Base-by-base conservation (phyloP, 345 rosid genomes). In the Excoecaria cochinchinensis region DNA sequence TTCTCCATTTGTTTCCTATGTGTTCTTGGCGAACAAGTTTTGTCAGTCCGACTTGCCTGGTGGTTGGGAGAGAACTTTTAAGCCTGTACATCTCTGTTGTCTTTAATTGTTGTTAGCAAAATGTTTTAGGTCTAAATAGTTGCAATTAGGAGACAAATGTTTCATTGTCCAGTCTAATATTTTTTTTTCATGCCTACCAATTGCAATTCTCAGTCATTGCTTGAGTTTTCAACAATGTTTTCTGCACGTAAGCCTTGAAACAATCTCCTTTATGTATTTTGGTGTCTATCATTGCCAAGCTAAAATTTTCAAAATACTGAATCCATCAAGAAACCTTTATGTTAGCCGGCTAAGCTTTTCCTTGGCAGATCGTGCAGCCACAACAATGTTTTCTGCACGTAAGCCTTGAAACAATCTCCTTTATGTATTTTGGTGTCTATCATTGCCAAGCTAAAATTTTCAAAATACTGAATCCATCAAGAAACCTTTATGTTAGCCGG, bases 351-450 rank as follows among this genome's bases (percentile, higher is more conserved):
- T 38, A 38, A 47, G 48, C 14, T 62, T 6, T 62, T 47, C 13
- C 4, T 61, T 62, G 38, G 21, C 48, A 25, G 8, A 64, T 24
- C 3, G 3, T 14, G 21, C 66, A 40, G 65, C 24, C 19, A 40
- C 64, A 17, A 44, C 47, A 44, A 57, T 13, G 17, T 42, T 7
- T 21, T 44, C 22, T 8, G 47, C 64, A 56, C n/a, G 64, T 21
- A 56, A 64, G 50, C 8, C 74, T 12, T n/a, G 74, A 42, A 58
- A 71, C 15, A n/a, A n/a, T n/a, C n/a, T n/a, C n/a, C n/a, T 31
- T 31, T 0, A 31, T 31, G 31, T 38, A 31, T 31, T 31, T 31
- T 31, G 31, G 31, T 31, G 31, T 31, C 31, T 31, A 2, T 31
- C 31, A 31, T 31, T 31, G 31, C 31, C 31, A 31, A 31, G 31